Evolutionary conservation across 805 yeast genomes (phyloP), one percentile per base, ranked within the genome.

Genomic region (Grigorovia transvaalensis): DNA sequence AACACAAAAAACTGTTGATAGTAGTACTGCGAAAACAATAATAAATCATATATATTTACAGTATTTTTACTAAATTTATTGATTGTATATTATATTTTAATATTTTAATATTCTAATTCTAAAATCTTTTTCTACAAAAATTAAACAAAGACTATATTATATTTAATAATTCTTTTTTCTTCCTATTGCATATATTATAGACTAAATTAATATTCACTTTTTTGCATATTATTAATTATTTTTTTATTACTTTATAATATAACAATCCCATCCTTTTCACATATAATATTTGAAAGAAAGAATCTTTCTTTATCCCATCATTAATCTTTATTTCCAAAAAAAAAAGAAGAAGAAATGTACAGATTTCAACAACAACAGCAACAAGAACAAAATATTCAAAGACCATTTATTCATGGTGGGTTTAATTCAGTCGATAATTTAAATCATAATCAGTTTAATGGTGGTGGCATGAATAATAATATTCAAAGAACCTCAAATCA

Each of bases 401-500:
- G 47, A 45, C 47, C 42, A n/a, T 20, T 33, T 33, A 17, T 44
- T 23, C 33, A 49, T 19, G 17, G 33, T 23, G 42, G 42, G 15
- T 49, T 49, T 23, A 43, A 49, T 20, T 43, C 47, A 8, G 29
- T 44, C 18, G 51, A 49, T 49, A 49, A 44, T 23, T 23, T 49
- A 33, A 45, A 45, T 15, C 38, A 45, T n/a, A 29, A 20, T 17
- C 47, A 45, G 27, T 33, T 29, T 29, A 45, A 29, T 29, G 19
- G 11, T 44, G 27, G 23, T 29, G n/a, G 40, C 29, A 45, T 45
- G 38, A 45, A 29, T 45, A 29, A 29, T 30, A 45, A 29, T 23
- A 12, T 13, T 47, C 38, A 49, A 50, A 38, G 44, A 51, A 43
- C 42, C 49, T 40, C 18, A 50, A 12, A 52, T 47, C 44, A 51